A percentile compares a stretch with the other conserved stretches of the same genome.
Evolutionary conservation across 805 yeast species (phyloP).

Genomic region (Spathaspora girioi): DNA sequence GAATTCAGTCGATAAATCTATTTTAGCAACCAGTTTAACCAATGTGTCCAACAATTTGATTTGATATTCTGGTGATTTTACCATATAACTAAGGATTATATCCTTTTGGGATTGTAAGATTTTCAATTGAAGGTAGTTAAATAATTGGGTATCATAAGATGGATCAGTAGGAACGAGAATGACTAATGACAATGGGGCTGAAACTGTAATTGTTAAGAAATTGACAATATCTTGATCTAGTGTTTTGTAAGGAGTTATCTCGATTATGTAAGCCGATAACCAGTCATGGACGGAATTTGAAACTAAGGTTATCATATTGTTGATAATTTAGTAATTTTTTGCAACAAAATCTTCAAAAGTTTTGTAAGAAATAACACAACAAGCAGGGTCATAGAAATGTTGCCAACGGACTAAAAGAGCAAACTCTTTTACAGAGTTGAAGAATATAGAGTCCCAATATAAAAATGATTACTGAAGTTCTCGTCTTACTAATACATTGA

Average conservation of each 20-base stretch:
- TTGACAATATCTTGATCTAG: background rate
- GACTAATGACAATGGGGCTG: background rate
- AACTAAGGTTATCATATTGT: background rate
- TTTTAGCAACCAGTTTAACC: background rate
- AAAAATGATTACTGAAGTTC: too few species aligned
- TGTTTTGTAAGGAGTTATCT: background rate
- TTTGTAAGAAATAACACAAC: background rate
- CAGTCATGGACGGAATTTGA: background rate
- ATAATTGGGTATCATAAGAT: slow-evolving; percentile 1
- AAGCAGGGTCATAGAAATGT: background rate
- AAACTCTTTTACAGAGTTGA: too few species aligned
- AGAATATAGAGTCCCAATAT: too few species aligned
- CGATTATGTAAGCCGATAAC: background rate
- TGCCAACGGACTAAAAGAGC: background rate
- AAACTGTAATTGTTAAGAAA: background rate
- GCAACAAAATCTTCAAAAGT: background rate
- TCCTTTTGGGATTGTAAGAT: background rate
- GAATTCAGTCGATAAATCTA: slow-evolving; percentile 1
- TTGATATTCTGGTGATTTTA: background rate
- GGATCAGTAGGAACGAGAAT: background rate
- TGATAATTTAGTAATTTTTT: background rate
- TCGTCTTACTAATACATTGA: too few species aligned
- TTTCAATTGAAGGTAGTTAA: slow-evolving; percentile 2
- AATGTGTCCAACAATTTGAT: background rate
- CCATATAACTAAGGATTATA: background rate